Base-by-base conservation (phyloP, 148 eudicot genomes). In the Chenopodium album region DNA sequence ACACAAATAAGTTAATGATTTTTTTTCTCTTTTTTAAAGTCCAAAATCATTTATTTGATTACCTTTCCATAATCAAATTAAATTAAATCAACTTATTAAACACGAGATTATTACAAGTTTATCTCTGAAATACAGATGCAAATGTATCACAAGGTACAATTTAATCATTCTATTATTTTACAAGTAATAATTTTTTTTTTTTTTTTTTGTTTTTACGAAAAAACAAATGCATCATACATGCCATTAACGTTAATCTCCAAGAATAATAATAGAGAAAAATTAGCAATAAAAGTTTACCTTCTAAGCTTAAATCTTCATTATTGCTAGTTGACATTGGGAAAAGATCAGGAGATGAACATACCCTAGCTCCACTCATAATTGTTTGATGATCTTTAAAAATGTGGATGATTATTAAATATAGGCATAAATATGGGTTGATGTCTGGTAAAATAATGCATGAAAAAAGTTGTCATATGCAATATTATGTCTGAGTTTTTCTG, bases 231-330 rank as follows among this genome's bases (percentile, higher is more conserved):
- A 34, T 34, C 37, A 34, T 6, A 41, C 0, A 0, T 41, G 8
- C 7, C 44, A 6, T 5, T 41, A 41, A 41, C 7, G 1, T 41
- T 41, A 41, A 41, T 5, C 8, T 41, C 8, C 44, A 5, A 41
- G 7, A 41, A 0, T 5, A 41, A 41, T 7, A 4, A 74, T 20
- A n/a, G 5, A 68, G 9, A 34, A 28, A 23, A 68, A 10, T 12
- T 46, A 69, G 0, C 44, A 59, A 44, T 13, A 22, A 73, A 22
- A 46, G 64, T 47, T 44, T 76, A 95, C 98, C 98, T 90, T 95
- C 97, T 82, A 95, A 86, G 83, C 90, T 91, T 4, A 85, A 59
- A 87, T 90, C 93, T 14, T 90, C 91, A 9, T 41, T 66, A 26
- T 34, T 62, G n/a, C 67, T 69, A 41, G 66, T 23, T 16, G 83